Base-by-base conservation (phyloP, 106 monocot species). In the Xerophyta viscosa region DNA sequence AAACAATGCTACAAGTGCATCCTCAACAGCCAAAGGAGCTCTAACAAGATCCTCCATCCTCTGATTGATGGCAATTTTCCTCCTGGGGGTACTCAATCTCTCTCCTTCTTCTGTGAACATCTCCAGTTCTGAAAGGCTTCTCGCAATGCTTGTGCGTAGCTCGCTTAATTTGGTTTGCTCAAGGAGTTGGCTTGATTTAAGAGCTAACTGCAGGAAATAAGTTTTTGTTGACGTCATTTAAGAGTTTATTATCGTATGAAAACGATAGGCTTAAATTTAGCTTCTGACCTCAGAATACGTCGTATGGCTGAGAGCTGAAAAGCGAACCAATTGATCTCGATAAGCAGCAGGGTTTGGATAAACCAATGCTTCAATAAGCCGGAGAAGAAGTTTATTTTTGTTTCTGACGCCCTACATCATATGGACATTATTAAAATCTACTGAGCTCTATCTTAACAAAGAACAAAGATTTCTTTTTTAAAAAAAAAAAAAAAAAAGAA, bases 61-160 rank as follows among this genome's bases (percentile, higher is more conserved):
- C 62, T 96, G 88, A 48, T 88, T 84, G 50, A 96, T 96, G 12
- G 94, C 94, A 56, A 54, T 75, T 66, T 82, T 96, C 50, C 94
- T 81, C 56, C 85, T 81, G 5, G 94, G 94, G 1, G 94, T 96
- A 30, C 76, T 81, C 6, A 85, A 52, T 31, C 78, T 71, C 47
- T 96, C 94, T 0, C 94, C 94, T 68, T 96, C 94, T 63, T 96
- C 94, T 8, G 94, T 96, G 56, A 96, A 96, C 94, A 96, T 96
- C 65, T 96, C 94, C 41, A 96, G 47, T 41, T 88, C 94, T 18
- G 94, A 96, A 3, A 96, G 72, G 50, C 85, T 88, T 72, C 94
- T 75, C 25, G 94, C 84, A 62, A 96, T 96, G 71, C 71, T 78
- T 24, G 89, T 66, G 24, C 96, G 81, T 2, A 96, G 81, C 50